Conservation (phyloP, 2,329 filamentous ascomycete species). For the Tolypocladium guangdongense region DNA sequence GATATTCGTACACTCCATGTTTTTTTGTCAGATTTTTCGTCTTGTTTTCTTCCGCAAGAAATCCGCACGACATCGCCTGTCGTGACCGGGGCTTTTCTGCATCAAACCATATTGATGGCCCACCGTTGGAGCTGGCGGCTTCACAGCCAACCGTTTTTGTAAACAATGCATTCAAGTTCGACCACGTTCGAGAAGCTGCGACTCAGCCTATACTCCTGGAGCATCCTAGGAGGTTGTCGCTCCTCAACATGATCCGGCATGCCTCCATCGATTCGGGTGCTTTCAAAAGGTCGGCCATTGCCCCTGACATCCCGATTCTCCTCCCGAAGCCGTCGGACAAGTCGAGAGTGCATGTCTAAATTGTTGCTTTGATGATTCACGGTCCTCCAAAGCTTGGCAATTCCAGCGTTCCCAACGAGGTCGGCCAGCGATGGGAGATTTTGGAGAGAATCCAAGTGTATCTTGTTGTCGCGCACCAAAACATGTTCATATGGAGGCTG, state of each 20-base stretch:
- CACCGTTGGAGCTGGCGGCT: background rate
- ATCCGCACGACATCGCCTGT: background rate
- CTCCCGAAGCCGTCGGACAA: background rate
- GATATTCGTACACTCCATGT: background rate
- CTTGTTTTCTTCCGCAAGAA: background rate
- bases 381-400: background rate
- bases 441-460: conserved; percentile 17
- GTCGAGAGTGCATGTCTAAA: conserved; percentile 11
- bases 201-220: background rate
- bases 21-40: background rate
- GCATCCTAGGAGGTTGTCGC: conserved; percentile 4
- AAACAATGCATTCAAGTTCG: background rate
- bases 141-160: conserved; percentile 1
- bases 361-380: conserved; percentile 7
- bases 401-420: conserved; percentile 2
- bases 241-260: conserved; percentile 11
- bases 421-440: conserved; percentile 14
- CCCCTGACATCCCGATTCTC: background rate
- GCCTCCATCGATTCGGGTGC: conserved; percentile 4
- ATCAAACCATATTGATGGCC: background rate
- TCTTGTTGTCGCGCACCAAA: conserved; percentile 16
- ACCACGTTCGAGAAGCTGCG: background rate
- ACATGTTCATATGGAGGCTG: conserved; percentile 1
- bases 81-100: background rate
- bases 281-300: background rate